Evolutionary conservation across 148 eudicot genomes (phyloP), one percentile per base, ranked within the genome.

Genomic region (Rhododendron molle): DNA sequence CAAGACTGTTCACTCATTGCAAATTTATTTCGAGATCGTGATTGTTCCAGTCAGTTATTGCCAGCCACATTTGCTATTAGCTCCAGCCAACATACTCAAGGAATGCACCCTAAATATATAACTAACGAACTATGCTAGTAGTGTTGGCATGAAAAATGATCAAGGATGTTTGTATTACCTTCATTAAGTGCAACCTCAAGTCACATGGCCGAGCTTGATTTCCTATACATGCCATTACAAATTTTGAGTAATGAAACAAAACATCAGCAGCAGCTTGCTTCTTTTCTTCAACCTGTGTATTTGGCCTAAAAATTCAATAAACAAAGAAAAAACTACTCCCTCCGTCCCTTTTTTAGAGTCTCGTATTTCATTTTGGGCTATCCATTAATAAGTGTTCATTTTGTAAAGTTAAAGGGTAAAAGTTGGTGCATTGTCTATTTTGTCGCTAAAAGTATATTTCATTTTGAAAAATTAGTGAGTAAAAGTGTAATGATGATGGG

Each of bases 251-350:
- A 20, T 92, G 91, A 50, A 91, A 93, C 91, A 94, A 40, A 67
- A 96, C 96, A 91, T 96, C 98, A 36, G 93, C 95, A 65, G 98
- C 98, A 81, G 98, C 95, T 90, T 96, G 95, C 91, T 91, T 96
- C 87, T 88, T 96, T 87, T 92, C 95, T 90, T 92, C 96, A 76
- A 85, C 84, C 98, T 96, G 92, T 85, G 84, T 8, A 78, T 49
- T 16, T 40, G 67, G 28, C 71, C 32, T 4, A 23, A 20, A 20
- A 78, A 40, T 80, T 80, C 65, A 56, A 80, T 83, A 87, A 40
- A 84, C 0, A 7, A 72, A 30, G 72, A 77, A 7, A 28, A 28
- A 26, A 54, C 43, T 20, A 2, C n/a, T n/a, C n/a, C n/a, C n/a
- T n/a, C n/a, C n/a, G n/a, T n/a, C n/a, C n/a, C n/a, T n/a, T n/a